Evolutionary conservation across 805 yeast species (phyloP).

Genomic region (Candida schatavii): DNA sequence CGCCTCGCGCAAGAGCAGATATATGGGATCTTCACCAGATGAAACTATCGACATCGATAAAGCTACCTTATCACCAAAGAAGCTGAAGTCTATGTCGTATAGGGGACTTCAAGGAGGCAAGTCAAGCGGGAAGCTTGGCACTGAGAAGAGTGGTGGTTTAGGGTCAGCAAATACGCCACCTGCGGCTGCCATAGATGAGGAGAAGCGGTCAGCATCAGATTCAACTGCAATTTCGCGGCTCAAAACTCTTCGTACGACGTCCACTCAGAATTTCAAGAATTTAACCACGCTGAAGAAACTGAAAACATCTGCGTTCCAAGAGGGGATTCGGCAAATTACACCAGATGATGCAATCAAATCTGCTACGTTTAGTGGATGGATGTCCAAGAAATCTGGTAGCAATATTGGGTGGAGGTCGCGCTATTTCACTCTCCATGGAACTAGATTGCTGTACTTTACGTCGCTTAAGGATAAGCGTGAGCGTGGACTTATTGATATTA

Average conservation of each 20-base stretch:
- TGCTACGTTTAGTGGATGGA: constrained; percentile 88
- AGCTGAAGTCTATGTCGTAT: constrained; percentile 22
- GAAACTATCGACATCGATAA: constrained; percentile 29
- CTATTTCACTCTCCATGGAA: constrained; percentile 84
- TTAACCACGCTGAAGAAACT: constrained; percentile 52
- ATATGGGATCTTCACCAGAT: constrained; percentile 10
- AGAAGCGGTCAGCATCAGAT: constrained; percentile 35
- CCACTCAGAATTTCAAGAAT: constrained; percentile 48
- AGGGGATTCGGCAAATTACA: constrained; percentile 75
- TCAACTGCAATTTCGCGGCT: constrained; percentile 37
- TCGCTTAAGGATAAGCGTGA: constrained; percentile 77
- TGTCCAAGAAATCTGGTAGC: constrained; percentile 84
- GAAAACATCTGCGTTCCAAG: constrained; percentile 77
- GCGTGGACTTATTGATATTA: constrained; percentile 91
- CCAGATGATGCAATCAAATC: constrained; percentile 76
- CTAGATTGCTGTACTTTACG: constrained; percentile 84
- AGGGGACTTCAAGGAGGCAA: not conserved
- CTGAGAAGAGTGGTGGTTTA: no score
- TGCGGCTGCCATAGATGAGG: constrained; percentile 12
- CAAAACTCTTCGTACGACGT: constrained; percentile 52
- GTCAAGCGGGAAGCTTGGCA: not conserved
- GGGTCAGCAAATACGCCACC: not conserved
- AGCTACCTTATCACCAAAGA: constrained; percentile 34
- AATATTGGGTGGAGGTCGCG: constrained; percentile 87
- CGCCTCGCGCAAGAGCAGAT: not conserved